Evolutionary conservation across 371 early-diverging fungal genomes (phyloP), one percentile per base, ranked within the genome.

Genomic region (Syncephalastrum racemosum): DNA sequence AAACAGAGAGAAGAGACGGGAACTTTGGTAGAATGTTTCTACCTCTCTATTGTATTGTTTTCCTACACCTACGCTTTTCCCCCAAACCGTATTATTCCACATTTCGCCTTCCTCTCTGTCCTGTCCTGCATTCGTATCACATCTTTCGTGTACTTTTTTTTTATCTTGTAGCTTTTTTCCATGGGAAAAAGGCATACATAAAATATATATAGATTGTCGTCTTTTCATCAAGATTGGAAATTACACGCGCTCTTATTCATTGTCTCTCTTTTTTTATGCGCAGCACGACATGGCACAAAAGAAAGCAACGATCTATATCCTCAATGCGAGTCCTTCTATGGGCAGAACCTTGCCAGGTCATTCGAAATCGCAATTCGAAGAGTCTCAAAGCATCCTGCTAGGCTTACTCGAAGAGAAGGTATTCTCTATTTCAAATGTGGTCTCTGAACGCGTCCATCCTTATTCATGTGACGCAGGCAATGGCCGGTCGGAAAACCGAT

Each of bases 281-380:
- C 36, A 31, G 36, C 36, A 31, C 36, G 8, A 8, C 27, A 83
- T 84, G 83, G 76, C 83, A 44, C 59, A 61, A 60, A 88, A 85
- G 53, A 81, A 74, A 57, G 87, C 84, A 24, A 86, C 90, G 2
- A 62, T 75, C 19, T 82, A 75, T 56, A 63, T 88, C 46, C 57
- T 90, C 24, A 87, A 90, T 62, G 78, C 83, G 2, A 59, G 70
- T 5, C 73, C 77, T 20, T 70, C 80, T 1, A 83, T 86, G 79
- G 63, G 66, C 40, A 46, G 57, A 15, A 66, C 66, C 23, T 64
- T 74, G 14, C 73, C 65, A 15, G 60, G 61, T 4, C 58, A 47
- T 19, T 50, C 70, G 7, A 59, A 64, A 7, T 64, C 71, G 13
- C 70, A 64, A 14, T 78, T 81, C 31, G 67, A 84, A 47, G 76